These are phyloP conservation scores for Beta vulgaris DNA, from an alignment of 148 eudicot species.

Conservation along the genomic window DNA sequence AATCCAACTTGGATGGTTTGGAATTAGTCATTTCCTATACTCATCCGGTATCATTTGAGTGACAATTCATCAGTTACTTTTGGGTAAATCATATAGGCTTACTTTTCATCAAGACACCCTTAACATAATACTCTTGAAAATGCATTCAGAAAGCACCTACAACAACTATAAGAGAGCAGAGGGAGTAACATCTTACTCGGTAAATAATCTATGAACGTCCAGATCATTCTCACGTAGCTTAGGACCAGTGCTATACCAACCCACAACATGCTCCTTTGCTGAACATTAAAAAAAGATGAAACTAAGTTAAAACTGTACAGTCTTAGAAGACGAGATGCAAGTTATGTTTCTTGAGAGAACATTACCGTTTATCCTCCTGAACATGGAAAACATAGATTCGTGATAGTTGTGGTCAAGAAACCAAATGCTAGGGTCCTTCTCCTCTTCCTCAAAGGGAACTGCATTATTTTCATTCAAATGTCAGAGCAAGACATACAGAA, in stretches of 20 bases:
- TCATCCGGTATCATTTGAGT: too few species aligned
- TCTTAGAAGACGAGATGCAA: neutral
- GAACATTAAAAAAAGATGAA: constrained; percentile 22
- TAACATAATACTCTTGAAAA: too few species aligned
- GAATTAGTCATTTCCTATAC: too few species aligned
- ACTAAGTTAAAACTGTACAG: neutral
- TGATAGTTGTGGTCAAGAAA: constrained; percentile 99
- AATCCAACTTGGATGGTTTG: too few species aligned
- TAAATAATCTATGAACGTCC: constrained; percentile 71
- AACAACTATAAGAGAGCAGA: too few species aligned
- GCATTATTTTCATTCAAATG: constrained; percentile 25
- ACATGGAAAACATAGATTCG: constrained; percentile 94
- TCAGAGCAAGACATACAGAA: neutral
- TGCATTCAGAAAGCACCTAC: too few species aligned
- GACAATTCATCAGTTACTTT: too few species aligned
- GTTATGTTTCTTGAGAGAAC: neutral
- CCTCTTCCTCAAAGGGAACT: constrained; percentile 99
- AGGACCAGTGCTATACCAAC: constrained; percentile 99
- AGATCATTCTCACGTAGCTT: constrained; percentile 89
- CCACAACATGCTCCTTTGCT: constrained; percentile 99
- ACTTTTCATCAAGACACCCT: too few species aligned
- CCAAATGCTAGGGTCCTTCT: constrained; percentile 93
- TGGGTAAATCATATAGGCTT: too few species aligned
- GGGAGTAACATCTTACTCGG: constrained; percentile 93
- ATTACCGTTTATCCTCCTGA: constrained; percentile 83